Evolutionary conservation across 345 rosid species (phyloP).

Genomic region (Populus simonii): DNA sequence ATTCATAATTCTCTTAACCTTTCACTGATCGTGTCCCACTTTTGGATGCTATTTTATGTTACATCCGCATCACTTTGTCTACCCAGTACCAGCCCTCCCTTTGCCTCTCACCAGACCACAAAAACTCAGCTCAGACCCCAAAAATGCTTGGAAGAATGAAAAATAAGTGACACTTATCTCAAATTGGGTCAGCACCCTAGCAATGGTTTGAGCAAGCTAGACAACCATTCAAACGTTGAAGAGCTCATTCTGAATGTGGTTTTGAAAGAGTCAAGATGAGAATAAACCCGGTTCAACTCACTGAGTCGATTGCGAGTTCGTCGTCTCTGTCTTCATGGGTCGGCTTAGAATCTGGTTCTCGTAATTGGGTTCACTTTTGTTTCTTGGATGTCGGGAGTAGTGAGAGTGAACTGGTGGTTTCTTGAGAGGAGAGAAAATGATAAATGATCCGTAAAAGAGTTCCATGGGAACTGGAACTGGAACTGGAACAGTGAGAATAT

Average conservation of each 20-base stretch:
- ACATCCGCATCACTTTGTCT: constrained; percentile 20
- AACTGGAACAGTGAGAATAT: too few relatives aligned
- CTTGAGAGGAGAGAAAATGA: constrained; percentile 39
- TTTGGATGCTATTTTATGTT: constrained; percentile 19
- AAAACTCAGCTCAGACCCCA: not conserved
- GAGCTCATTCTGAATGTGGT: constrained; percentile 45
- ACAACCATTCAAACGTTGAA: constrained; percentile 48
- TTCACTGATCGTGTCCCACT: constrained; percentile 25
- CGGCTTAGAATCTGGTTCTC: constrained; percentile 34
- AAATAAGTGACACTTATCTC: not conserved
- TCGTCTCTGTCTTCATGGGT: constrained; percentile 8
- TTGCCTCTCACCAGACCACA: not conserved
- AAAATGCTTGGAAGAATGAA: not conserved
- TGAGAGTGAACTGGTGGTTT: constrained; percentile 38
- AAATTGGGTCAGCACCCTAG: not conserved
- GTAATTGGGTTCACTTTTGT: constrained; percentile 44
- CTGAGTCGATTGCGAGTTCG: constrained; percentile 13
- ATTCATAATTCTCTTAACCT: not conserved
- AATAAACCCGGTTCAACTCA: constrained; percentile 7
- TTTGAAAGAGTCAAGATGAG: constrained; percentile 42
- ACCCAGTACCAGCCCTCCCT: not conserved
- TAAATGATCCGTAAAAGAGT: constrained; percentile 36
- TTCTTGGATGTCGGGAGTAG: constrained; percentile 36
- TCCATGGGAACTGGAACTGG: not conserved
- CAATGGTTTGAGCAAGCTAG: too few relatives aligned